Evolutionary conservation across 1,139 yeast species (phyloP).

Genomic region (Hyphopichia khmerensis): DNA sequence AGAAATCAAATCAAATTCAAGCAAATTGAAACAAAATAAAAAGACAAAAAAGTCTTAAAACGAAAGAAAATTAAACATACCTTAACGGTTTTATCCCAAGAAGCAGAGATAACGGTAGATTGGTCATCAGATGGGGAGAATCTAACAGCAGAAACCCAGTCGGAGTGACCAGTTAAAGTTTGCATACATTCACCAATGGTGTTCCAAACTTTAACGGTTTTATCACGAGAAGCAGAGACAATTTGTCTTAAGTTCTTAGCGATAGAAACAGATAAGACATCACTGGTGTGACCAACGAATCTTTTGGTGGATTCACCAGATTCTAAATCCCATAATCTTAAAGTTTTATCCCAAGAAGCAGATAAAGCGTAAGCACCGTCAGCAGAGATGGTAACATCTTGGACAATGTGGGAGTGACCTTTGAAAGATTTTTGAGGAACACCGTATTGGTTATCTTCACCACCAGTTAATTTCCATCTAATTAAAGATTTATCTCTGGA

Average conservation of each 20-base stretch:
- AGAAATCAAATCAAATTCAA: constrained; percentile 4
- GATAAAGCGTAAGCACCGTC: constrained; percentile 98
- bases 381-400: constrained; percentile 96
- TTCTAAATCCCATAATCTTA: constrained; percentile 97
- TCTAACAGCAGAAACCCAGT: constrained; percentile 99
- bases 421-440: constrained; percentile 95
- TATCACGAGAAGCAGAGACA: constrained; percentile 98
- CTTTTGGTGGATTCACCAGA: constrained; percentile 94
- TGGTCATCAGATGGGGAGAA: constrained; percentile 79
- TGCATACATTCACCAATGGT: constrained; percentile 97
- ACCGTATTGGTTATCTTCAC: constrained; percentile 95
- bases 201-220: constrained; percentile 99
- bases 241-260: constrained; percentile 97
- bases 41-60: constrained; percentile 7
- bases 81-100: constrained; percentile 99
- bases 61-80: too few relatives aligned
- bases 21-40: constrained; percentile 11
- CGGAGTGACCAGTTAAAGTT: constrained; percentile 93
- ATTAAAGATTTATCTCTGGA: constrained; percentile 98
- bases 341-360: constrained; percentile 99
- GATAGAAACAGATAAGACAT: constrained; percentile 95
- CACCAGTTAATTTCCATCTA: constrained; percentile 97
- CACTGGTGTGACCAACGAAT: constrained; percentile 98
- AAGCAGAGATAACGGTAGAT: constrained; percentile 91
- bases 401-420: constrained; percentile 99